These are phyloP conservation scores for Phytopythium ostracodes DNA, from an alignment of 352 stramenopile genomes.

Conservation along the genomic window DNA sequence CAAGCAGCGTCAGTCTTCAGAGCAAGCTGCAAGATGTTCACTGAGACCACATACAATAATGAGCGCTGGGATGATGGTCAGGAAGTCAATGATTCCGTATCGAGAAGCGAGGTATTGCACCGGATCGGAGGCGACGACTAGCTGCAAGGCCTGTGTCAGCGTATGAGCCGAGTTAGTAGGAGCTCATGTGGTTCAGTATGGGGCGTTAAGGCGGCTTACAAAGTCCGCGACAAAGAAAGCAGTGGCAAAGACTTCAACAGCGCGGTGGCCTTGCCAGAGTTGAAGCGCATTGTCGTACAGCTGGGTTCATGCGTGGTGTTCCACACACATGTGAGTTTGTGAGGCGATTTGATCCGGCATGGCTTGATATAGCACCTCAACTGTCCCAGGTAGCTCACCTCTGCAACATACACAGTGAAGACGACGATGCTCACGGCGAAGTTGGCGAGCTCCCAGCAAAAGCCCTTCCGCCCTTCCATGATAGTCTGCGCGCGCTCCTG, in stretches of 20 bases:
- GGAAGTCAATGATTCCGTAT: constrained; percentile 59
- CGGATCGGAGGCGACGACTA: constrained; percentile 38
- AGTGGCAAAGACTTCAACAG: constrained; percentile 42
- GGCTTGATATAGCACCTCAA: no score
- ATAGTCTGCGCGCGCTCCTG: constrained; percentile 31
- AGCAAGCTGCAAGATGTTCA: neutral
- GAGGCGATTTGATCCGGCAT: no score
- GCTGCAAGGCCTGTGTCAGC: constrained; percentile 27
- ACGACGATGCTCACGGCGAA: constrained; percentile 57
- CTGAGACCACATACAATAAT: constrained; percentile 35
- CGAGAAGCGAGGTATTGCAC: constrained; percentile 45
- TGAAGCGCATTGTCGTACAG: constrained; percentile 34
- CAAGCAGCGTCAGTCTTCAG: neutral
- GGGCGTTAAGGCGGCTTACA: constrained; percentile 11
- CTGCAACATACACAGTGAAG: constrained; percentile 52
- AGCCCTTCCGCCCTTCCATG: constrained; percentile 29
- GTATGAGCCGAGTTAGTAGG: neutral
- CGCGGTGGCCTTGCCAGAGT: constrained; percentile 10
- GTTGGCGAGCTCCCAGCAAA: constrained; percentile 55
- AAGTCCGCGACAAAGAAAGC: constrained; percentile 66
- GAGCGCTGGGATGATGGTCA: constrained; percentile 63
- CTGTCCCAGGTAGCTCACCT: no score
- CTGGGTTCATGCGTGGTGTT: constrained; percentile 14
- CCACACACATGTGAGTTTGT: neutral
- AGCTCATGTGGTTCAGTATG: neutral